These are phyloP conservation scores for Xylariaceae sp. DNA, from an alignment of 2,329 filamentous ascomycete species.

Conservation along the genomic window DNA sequence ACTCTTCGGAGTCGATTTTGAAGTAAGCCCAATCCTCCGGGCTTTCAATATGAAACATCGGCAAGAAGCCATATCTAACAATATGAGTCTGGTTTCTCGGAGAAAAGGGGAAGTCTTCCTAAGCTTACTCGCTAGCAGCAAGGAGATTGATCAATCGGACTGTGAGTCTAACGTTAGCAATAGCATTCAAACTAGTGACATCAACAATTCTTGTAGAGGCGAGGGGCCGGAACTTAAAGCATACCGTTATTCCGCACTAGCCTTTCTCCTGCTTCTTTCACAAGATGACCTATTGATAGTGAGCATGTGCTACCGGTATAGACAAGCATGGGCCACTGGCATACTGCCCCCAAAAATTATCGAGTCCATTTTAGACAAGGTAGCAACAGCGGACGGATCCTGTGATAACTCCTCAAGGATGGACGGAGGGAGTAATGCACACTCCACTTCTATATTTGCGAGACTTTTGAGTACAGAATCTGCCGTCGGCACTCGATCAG, in stretches of 20 bases:
- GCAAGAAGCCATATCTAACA: conserved; percentile 29
- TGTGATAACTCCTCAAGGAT: conserved; percentile 11
- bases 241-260: conserved; percentile 8
- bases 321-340: not conserved
- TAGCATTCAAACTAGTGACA: not conserved
- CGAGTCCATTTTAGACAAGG: conserved; percentile 2
- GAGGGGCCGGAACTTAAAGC: not conserved
- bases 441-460: conserved; percentile 24
- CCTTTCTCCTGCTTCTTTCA: conserved; percentile 7
- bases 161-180: not conserved
- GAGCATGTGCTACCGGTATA: not conserved
- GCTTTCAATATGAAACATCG: conserved; percentile 29
- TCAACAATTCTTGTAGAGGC: conserved; percentile 9
- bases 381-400: conserved; percentile 27
- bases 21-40: conserved; percentile 37
- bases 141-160: conserved; percentile 29
- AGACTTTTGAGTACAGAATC: conserved; percentile 33
- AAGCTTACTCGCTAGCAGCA: conserved; percentile 35
- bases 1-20: conserved; percentile 32
- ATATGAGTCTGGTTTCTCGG: no score
- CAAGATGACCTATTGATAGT: conserved; percentile 6
- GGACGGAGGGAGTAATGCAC: conserved; percentile 28
- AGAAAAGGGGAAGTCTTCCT: conserved; percentile 8
- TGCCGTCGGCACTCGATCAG: conserved; percentile 33
- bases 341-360: conserved; percentile 10